phyloP scores from a whole-genome alignment of 2,329 filamentous ascomycete genomes.

The Paramyrothecium sp. region DNA sequence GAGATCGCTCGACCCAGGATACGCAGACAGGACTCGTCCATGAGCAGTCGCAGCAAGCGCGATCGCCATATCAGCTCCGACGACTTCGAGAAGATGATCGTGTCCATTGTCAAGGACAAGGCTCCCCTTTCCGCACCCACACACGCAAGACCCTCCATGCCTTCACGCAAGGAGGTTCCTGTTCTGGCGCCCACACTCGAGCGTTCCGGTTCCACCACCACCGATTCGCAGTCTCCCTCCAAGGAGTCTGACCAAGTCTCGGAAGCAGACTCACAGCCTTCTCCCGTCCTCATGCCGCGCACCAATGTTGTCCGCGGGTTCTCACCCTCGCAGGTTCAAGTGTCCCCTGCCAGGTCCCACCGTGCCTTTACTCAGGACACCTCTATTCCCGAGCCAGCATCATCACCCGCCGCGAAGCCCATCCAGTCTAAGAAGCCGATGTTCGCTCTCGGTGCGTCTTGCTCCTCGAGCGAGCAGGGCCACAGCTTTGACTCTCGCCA shows the following conservation, averaged over 20 bases:
- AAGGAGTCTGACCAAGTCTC: constrained; percentile 55
- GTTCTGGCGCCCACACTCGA: constrained; percentile 30
- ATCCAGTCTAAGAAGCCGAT: constrained; percentile 67
- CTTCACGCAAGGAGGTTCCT: constrained; percentile 41
- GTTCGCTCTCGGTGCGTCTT: constrained; percentile 77
- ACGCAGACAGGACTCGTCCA: constrained; percentile 68
- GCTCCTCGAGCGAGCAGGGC: constrained; percentile 65
- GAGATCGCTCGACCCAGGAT: constrained; percentile 66
- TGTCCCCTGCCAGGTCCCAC: constrained; percentile 33
- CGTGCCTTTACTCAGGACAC: not conserved
- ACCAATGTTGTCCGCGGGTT: constrained; percentile 76
- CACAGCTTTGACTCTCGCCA: constrained; percentile 46
- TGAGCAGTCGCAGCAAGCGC: constrained; percentile 68
- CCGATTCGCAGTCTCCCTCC: constrained; percentile 45
- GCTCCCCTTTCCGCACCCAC: constrained; percentile 48
- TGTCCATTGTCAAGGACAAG: constrained; percentile 88
- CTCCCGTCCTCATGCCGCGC: constrained; percentile 24
- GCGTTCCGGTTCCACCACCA: constrained; percentile 43
- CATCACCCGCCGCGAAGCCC: constrained; percentile 59
- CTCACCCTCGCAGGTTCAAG: constrained; percentile 68
- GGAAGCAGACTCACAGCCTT: constrained; percentile 23
- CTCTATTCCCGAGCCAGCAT: constrained; percentile 58
- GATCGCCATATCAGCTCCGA: constrained; percentile 92
- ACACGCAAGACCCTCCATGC: constrained; percentile 25
- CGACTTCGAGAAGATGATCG: constrained; percentile 91